Conservation (phyloP, 257 asterid species). For the Rauvolfia tetraphylla region DNA sequence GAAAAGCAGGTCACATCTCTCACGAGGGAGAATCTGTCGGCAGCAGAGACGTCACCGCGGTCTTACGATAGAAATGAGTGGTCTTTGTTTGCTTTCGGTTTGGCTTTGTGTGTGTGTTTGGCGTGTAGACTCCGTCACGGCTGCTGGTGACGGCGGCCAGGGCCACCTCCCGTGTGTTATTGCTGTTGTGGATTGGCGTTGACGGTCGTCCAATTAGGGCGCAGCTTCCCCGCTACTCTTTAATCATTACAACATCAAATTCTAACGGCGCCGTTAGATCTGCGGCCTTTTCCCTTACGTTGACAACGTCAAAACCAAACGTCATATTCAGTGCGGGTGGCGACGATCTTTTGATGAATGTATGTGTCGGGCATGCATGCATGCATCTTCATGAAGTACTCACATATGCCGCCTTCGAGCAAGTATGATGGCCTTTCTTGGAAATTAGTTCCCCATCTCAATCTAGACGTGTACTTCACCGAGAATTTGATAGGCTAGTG, state of each 20-base stretch:
- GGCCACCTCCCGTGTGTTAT: background rate
- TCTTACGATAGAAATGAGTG: slow-evolving; percentile 19
- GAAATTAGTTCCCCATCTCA: background rate
- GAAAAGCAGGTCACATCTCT: background rate
- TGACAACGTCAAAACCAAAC: background rate
- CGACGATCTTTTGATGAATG: slow-evolving; percentile 2
- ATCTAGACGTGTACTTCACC: too few relatives aligned
- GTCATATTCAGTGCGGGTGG: background rate
- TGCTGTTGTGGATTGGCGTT: slow-evolving; percentile 2
- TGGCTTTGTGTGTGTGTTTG: background rate
- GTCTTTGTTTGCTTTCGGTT: background rate
- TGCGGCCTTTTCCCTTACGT: background rate
- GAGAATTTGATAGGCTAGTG: too few relatives aligned
- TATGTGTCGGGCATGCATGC: background rate
- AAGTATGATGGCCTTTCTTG: too few relatives aligned
- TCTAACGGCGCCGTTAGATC: slow-evolving; percentile 30
- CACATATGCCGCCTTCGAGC: too few relatives aligned
- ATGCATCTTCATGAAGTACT: background rate
- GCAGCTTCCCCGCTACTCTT: slow-evolving; percentile 13
- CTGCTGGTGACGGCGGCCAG: slow-evolving; percentile 28
- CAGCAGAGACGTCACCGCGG: slow-evolving; percentile 35
- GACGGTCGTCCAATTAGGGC: slow-evolving; percentile 29
- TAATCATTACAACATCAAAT: slow-evolving; percentile 19
- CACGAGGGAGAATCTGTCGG: slow-evolving; percentile 31
- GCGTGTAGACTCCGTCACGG: slow-evolving; percentile 21